Base-by-base conservation (phyloP, 495 filamentous ascomycete genomes). In the Penicillium psychrofluorescens region DNA sequence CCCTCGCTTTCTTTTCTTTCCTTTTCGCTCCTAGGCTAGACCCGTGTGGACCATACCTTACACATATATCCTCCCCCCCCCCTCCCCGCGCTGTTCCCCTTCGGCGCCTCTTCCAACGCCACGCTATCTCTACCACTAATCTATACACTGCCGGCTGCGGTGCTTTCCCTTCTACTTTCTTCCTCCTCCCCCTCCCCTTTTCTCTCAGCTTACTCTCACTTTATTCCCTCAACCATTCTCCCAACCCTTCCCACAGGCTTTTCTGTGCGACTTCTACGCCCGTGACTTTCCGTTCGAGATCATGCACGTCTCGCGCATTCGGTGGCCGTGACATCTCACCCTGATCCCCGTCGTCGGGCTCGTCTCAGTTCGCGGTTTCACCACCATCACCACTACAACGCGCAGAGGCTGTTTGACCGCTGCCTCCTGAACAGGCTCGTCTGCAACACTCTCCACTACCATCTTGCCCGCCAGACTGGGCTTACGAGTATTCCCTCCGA, bases 401-500 rank as follows among this genome's bases (percentile, higher is more conserved):
- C 22, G 2, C 22, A 22, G 2, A 3, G 22, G 2, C 22, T 22
- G 22, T 22, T 22, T 22, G 22, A 22, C 4, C 22, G 22, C 22
- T 4, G 22, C 22, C 22, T 22, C 22, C 22, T 22, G 22, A 22
- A 22, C 22, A 6, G 22, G 2, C 22, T 22, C 22, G 22, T 6
- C 22, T 22, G 22, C 2, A 22, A 22, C 39, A 36, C 14, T 33
- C 43, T 42, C 13, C 33, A 16, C 49, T 47, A 29, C 51, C 37
- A 42, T 36, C 40, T 33, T 29, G 35, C 13, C 32, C 30, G 36
- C 42, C 37, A 39, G 41, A 48, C 40, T 22, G 22, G 22, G 22
- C 22, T 6, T 43, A 6, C 46, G 54, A 62, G 59, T 59, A 53
- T 55, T 40, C 27, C 29, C 34, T 53, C 43, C 63, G 68, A 62